Conservation (phyloP, 192 early-diverging fungal species). For the Entrophospora sp. region DNA sequence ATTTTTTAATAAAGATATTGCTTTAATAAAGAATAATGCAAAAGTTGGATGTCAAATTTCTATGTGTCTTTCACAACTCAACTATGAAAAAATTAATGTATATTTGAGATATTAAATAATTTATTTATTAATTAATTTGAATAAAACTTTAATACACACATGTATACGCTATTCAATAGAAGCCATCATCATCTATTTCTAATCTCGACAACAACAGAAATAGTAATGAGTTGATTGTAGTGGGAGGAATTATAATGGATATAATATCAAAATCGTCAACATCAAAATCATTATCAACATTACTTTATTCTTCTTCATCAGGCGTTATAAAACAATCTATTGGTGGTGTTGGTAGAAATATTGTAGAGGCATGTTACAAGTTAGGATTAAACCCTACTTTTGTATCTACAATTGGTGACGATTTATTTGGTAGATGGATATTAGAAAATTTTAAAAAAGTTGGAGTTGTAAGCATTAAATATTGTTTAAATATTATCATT, state of each 20-base stretch:
- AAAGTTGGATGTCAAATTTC: constrained; percentile 74
- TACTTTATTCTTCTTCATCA: constrained; percentile 57
- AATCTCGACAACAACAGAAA: neutral
- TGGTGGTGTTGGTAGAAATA: constrained; percentile 91
- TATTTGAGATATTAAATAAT: neutral
- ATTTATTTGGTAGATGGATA: constrained; percentile 53
- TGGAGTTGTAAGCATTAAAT: constrained; percentile 63
- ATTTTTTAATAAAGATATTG: constrained; percentile 53
- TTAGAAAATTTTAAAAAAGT: constrained; percentile 39
- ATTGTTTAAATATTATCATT: neutral
- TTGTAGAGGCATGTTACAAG: constrained; percentile 69
- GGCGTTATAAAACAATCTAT: constrained; percentile 56
- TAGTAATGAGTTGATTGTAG: constrained; percentile 54
- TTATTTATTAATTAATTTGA: neutral
- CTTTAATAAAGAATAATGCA: constrained; percentile 89
- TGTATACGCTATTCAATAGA: neutral
- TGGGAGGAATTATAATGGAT: constrained; percentile 85
- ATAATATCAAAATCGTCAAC: constrained; percentile 64
- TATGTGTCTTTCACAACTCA: constrained; percentile 27
- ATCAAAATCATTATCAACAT: constrained; percentile 13
- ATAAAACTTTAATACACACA: neutral
- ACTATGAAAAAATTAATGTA: neutral
- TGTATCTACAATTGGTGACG: constrained; percentile 62
- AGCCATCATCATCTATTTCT: neutral
- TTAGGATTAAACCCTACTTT: constrained; percentile 58